phyloP scores from a whole-genome alignment of 2,329 filamentous ascomycete genomes.

The Ophiostoma piceae region DNA sequence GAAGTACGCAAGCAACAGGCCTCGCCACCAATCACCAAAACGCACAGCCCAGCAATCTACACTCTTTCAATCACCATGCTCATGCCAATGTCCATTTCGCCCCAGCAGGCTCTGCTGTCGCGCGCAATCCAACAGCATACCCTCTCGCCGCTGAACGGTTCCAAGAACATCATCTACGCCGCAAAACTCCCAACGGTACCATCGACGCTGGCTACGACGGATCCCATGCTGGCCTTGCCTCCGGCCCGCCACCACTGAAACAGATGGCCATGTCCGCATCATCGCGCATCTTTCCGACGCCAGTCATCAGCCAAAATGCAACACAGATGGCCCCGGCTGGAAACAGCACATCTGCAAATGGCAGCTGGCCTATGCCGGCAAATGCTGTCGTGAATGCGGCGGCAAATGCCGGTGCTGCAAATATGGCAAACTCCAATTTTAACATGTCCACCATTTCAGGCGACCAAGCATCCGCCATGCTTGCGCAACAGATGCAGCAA shows the following conservation, averaged over 20 bases:
- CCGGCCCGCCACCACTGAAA: slow-evolving; percentile 72
- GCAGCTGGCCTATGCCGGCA: background rate
- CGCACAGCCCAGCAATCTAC: slow-evolving; percentile 25
- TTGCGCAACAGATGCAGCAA: slow-evolving; percentile 13
- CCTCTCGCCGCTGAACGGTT: slow-evolving; percentile 32
- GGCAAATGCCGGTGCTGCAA: background rate
- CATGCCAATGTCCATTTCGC: slow-evolving; percentile 18
- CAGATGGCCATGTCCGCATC: slow-evolving; percentile 69
- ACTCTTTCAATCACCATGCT: slow-evolving; percentile 27
- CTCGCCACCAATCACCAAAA: slow-evolving; percentile 23
- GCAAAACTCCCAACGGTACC: slow-evolving; percentile 93
- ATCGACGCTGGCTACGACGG: slow-evolving; percentile 88
- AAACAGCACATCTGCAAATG: background rate
- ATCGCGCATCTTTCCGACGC: slow-evolving; percentile 36
- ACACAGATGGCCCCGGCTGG: slow-evolving; percentile 26
- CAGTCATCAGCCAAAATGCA: slow-evolving; percentile 18
- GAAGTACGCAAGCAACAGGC: slow-evolving; percentile 34
- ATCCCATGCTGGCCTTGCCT: slow-evolving; percentile 64
- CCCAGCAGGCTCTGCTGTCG: slow-evolving; percentile 14
- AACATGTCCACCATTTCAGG: background rate
- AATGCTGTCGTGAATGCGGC: background rate
- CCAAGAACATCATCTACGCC: slow-evolving; percentile 71
- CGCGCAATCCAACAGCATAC: slow-evolving; percentile 25
- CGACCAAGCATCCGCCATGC: background rate
- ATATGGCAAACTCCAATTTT: background rate